Evolutionary conservation across 2,329 filamentous ascomycete species (phyloP).

Genomic region (Aspergillaceae sp.): DNA sequence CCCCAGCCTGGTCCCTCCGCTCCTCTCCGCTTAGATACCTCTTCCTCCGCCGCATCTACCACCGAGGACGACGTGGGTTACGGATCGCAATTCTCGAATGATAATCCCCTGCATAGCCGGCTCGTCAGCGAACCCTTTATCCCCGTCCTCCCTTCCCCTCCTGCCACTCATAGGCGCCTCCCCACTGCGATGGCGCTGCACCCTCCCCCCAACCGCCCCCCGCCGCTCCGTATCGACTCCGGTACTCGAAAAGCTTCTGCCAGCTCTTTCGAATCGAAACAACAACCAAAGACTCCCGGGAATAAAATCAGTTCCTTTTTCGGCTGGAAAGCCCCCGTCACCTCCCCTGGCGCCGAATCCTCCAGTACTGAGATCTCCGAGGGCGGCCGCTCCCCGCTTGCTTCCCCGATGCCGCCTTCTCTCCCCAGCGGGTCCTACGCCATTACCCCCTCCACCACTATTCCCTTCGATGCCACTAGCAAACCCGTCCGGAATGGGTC

Average conservation of each 20-base stretch:
- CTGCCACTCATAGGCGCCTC: conserved; percentile 39
- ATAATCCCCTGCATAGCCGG: conserved; percentile 30
- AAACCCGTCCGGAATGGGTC: conserved; percentile 36
- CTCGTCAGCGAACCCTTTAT: conserved; percentile 38
- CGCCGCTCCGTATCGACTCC: conserved; percentile 39
- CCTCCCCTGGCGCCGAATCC: conserved; percentile 48
- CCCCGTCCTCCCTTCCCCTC: conserved; percentile 65
- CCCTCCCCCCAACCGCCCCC: conserved; percentile 29
- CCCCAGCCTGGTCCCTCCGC: conserved; percentile 30
- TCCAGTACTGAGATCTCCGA: conserved; percentile 57
- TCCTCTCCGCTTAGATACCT: conserved; percentile 26
- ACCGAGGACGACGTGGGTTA: conserved; percentile 21
- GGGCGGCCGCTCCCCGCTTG: conserved; percentile 49
- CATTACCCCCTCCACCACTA: conserved; percentile 33
- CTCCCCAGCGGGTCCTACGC: conserved; percentile 24
- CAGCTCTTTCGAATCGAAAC: conserved; percentile 24
- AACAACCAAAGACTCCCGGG: conserved; percentile 44
- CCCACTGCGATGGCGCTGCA: conserved; percentile 38
- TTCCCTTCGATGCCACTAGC: conserved; percentile 41
- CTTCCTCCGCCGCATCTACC: conserved; percentile 16
- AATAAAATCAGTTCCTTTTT: conserved; percentile 59
- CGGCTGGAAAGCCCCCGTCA: conserved; percentile 50
- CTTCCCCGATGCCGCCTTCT: conserved; percentile 43
- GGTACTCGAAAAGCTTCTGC: conserved; percentile 26
- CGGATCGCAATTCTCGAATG: conserved; percentile 29